Evolutionary conservation across 768 basidiomycete species (phyloP), one percentile per base, ranked within the genome.

Genomic region (Crucibulum laeve): DNA sequence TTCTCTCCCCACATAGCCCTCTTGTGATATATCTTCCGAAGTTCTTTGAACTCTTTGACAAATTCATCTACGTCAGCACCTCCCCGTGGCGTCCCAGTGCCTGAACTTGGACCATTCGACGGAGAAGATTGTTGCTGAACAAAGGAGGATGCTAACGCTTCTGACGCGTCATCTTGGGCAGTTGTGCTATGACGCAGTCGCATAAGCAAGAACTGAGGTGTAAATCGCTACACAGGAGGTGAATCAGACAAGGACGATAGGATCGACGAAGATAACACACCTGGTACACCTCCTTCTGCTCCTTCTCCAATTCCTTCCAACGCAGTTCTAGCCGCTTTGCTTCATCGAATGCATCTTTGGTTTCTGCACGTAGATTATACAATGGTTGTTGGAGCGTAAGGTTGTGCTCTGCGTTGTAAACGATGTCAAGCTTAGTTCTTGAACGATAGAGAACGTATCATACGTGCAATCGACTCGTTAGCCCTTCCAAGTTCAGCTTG

Each of bases 21-120:
- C 64, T 95, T 96, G 61, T 98, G 94, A 62, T 92, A 97, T n/a
- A 76, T 73, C 65, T 91, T 94, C 51, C 95, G 68, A 30, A 82
- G 60, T 40, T 92, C 91, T 56, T 85, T 90, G 68, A 94, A 96
- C 53, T 91, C 82, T 53, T 72, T 82, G 41, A 96, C 79, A 51
- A 97, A 98, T 34, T 85, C 80, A 46, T 96, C 93, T 18, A 93
- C 76, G 25, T 88, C 87, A 51, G 70, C 70, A 23, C 68, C 68
- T 30, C 61, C 61, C 25, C 60, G 62, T 8, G 71, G 63, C 18
- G 67, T 69, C 14, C 63, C 67, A 5, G 67, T 55, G 4, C 61
- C 62, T 17, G 59, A 60, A 14, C 47, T 53, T 17, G 44, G 38
- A 7, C 53, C 61, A 21, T 38, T 40, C 7, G 46, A n/a, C 15